Percentiles rank a stretch among this genome's conserved stretches.
Conservation (phyloP, 257 asterid genomes). For the Buddleja alternifolia region DNA sequence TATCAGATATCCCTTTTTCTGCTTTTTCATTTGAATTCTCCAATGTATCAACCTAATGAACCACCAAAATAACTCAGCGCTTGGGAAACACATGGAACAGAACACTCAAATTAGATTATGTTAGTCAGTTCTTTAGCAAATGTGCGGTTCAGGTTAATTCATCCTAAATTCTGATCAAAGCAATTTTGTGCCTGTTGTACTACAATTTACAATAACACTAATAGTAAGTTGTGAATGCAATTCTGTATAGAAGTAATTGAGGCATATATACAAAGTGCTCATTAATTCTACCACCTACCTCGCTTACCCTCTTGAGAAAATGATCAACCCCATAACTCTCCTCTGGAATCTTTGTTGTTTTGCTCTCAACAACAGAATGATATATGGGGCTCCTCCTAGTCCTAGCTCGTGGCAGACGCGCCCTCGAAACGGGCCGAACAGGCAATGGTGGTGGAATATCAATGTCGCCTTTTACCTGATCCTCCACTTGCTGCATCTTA, state of each 20-base stretch:
- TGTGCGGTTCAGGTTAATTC: too few species aligned
- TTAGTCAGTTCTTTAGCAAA: too few species aligned
- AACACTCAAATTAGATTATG: background rate
- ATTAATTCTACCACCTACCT: too few species aligned
- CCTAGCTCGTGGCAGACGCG: slow-evolving; percentile 66
- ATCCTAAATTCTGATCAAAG: background rate
- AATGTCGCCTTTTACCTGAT: slow-evolving; percentile 34
- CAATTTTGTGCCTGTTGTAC: background rate
- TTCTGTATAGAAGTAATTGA: too few species aligned
- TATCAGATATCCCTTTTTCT: slow-evolving; percentile 33
- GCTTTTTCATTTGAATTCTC: slow-evolving; percentile 29
- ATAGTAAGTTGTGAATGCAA: too few species aligned
- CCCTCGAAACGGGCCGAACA: slow-evolving; percentile 57
- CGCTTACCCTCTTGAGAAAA: slow-evolving; percentile 15
- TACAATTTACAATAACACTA: too few species aligned
- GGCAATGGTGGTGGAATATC: slow-evolving; percentile 65
- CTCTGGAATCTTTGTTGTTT: background rate
- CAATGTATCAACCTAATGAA: slow-evolving; percentile 26
- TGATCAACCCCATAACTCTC: background rate
- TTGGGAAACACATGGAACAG: background rate
- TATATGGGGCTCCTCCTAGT: too few species aligned
- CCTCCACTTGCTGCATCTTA: slow-evolving; percentile 55
- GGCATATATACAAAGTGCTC: too few species aligned
- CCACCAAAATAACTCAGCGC: background rate
- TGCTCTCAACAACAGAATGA: slow-evolving; percentile 1